Base-by-base conservation (phyloP, 306 rosid species). In the Luffa aegyptiaca region DNA sequence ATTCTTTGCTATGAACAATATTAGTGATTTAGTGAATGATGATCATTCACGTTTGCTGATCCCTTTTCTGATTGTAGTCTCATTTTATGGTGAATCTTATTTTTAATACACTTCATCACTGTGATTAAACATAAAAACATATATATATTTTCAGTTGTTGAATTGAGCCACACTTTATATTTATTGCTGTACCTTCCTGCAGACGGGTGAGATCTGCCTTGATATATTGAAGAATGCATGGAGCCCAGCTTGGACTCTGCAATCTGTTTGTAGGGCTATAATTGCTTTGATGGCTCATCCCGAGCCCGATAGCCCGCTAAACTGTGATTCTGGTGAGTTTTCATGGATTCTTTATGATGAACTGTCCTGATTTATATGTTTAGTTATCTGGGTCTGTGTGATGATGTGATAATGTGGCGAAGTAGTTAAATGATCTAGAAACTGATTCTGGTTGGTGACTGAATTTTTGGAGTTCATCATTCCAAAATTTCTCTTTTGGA, bases 231-330 rank as follows among this genome's bases (percentile, higher is more conserved):
- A 96, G 86, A 96, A 88, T 83, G 99, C 99, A 58, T 96, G 99
- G 99, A 96, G 98, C 88, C 98, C 97, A 5, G 99, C 99, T 39
- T 96, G 99, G 98, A 93, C 99, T 6, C 96, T 96, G 73, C 99
- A 96, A 78, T 96, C 98, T 87, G 98, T 96, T 76, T 96, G 99
- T 77, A 90, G 98, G 84, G 99, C 98, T 81, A 96, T 96, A 80
- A 96, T 96, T 79, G 99, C 99, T 26, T 81, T 96, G 82, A 93
- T 96, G 99, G 99, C 99, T 64, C 98, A 93, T 87, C 99, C 99
- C 5, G 98, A 96, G 81, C 92, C 98, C 11, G 99, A 96, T 80
- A 96, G 98, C 88, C 99, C 98, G 10, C 82, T 96, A 80, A 96
- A 96, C 83, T 96, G 99, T 83, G 99, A 96, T 85, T 96, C 99